Conservation (phyloP, 139 green algal genomes). For the Pycnococcus provasolii region DNA sequence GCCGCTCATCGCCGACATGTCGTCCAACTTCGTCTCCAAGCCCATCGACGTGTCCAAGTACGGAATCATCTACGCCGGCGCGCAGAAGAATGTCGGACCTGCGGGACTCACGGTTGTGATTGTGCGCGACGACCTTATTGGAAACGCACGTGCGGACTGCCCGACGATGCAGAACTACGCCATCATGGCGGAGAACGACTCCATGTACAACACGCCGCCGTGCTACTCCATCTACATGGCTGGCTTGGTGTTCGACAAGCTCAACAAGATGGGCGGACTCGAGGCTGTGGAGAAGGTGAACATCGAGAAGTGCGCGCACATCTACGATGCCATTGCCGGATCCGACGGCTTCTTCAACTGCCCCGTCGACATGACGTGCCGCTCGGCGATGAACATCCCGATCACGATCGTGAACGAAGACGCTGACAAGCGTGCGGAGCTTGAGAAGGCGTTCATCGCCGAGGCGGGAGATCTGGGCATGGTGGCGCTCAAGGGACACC, state of each 20-base stretch:
- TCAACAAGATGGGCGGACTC: slow-evolving; percentile 58
- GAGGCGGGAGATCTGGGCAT: slow-evolving; percentile 41
- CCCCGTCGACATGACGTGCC: slow-evolving; percentile 66
- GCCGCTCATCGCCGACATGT: slow-evolving; percentile 89
- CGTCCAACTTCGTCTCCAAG: slow-evolving; percentile 93
- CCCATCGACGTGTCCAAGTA: slow-evolving; percentile 91
- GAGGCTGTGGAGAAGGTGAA: slow-evolving; percentile 54
- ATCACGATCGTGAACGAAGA: slow-evolving; percentile 84
- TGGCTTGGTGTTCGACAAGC: slow-evolving; percentile 90
- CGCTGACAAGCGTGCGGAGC: slow-evolving; percentile 38
- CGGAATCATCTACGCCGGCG: slow-evolving; percentile 89
- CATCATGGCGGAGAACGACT: slow-evolving; percentile 70
- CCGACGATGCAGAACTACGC: slow-evolving; percentile 85
- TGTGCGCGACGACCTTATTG: slow-evolving; percentile 87
- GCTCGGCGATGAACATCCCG: slow-evolving; percentile 95
- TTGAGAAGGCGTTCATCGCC: slow-evolving; percentile 70
- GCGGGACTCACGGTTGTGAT: slow-evolving; percentile 91
- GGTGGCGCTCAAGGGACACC: slow-evolving; percentile 87
- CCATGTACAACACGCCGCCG: slow-evolving; percentile 97
- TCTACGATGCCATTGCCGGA: slow-evolving; percentile 82
- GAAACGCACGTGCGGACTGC: slow-evolving; percentile 38
- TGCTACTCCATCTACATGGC: slow-evolving; percentile 97
- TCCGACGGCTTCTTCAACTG: slow-evolving; percentile 79
- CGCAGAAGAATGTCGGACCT: slow-evolving; percentile 97
- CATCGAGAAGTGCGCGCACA: slow-evolving; percentile 57